These are phyloP conservation scores for Aspergillus coremiiformis DNA, from an alignment of 495 filamentous ascomycete genomes.

Conservation along the genomic window DNA sequence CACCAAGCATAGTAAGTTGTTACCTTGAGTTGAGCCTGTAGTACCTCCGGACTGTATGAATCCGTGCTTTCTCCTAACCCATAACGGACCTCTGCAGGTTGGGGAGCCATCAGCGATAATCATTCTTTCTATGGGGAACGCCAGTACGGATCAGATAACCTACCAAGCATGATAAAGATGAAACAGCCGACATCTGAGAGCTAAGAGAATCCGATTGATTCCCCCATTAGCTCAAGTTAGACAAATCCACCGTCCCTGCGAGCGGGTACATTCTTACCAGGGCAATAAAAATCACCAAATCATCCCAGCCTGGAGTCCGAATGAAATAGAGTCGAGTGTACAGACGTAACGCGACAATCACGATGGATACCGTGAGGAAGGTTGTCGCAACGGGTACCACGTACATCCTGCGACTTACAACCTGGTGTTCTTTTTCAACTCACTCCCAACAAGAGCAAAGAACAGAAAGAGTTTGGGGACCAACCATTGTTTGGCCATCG, in stretches of 20 bases:
- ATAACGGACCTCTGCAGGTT: slow-evolving; percentile 8
- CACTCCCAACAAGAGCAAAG: no score
- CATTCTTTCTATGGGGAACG: not conserved
- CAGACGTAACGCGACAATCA: slow-evolving; percentile 27
- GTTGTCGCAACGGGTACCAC: slow-evolving; percentile 14
- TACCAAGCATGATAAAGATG: slow-evolving; percentile 25
- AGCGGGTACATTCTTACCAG: no score
- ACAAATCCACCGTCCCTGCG: no score
- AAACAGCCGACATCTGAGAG: slow-evolving; percentile 17
- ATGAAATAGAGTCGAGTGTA: slow-evolving; percentile 25
- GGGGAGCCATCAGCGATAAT: not conserved
- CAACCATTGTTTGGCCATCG: no score
- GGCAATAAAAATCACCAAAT: slow-evolving; percentile 23
- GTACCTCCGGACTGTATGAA: not conserved
- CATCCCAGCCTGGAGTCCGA: slow-evolving; percentile 31
- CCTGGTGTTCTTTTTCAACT: no score
- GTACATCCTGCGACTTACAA: slow-evolving; percentile 17
- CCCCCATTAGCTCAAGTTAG: no score
- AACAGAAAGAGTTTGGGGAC: no score
- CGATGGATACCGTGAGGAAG: slow-evolving; percentile 20
- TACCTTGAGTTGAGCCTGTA: slow-evolving; percentile 15
- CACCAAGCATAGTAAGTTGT: not conserved
- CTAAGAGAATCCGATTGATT: slow-evolving; percentile 14
- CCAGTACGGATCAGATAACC: not conserved
- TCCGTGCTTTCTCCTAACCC: slow-evolving; percentile 10